phyloP scores from a whole-genome alignment of 2,329 filamentous ascomycete genomes.

The Thielaviopsis ethacetica region DNA sequence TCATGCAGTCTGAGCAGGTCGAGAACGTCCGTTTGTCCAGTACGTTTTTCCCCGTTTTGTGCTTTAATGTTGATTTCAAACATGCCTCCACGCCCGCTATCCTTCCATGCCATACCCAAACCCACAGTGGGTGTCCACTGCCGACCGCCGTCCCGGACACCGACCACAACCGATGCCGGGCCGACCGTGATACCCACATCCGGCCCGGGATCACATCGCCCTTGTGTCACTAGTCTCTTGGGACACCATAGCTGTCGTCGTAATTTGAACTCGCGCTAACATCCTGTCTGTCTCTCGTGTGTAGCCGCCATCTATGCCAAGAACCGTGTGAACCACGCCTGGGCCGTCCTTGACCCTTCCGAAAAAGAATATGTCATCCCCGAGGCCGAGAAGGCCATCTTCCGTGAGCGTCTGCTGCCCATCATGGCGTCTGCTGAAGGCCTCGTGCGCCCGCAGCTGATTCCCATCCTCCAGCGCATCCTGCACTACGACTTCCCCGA shows the following conservation, averaged over 20 bases:
- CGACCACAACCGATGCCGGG: background rate
- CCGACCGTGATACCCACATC: background rate
- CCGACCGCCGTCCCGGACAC: background rate
- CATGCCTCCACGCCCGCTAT: constrained; percentile 14
- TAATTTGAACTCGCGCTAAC: background rate
- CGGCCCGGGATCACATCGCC: background rate
- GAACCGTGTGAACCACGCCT: constrained; percentile 87
- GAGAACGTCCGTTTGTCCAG: constrained; percentile 72
- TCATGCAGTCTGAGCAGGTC: constrained; percentile 79
- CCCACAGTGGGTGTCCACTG: background rate
- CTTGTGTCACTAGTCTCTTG: background rate
- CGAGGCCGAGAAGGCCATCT: constrained; percentile 75
- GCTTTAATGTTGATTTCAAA: constrained; percentile 9
- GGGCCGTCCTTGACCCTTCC: constrained; percentile 63
- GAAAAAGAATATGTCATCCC: constrained; percentile 54
- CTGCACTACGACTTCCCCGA: constrained; percentile 89
- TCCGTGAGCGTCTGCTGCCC: constrained; percentile 77
- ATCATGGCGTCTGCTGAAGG: constrained; percentile 67
- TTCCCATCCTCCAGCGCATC: constrained; percentile 89
- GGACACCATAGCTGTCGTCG: background rate
- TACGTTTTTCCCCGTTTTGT: constrained; percentile 32
- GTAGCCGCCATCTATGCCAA: constrained; percentile 93
- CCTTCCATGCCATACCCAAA: constrained; percentile 6
- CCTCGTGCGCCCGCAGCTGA: constrained; percentile 77
- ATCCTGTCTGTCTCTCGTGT: constrained; percentile 12